Evolutionary conservation across 2,329 filamentous ascomycete species (phyloP), one percentile per base, ranked within the genome.

Genomic region (Sporothrix schenckii): DNA sequence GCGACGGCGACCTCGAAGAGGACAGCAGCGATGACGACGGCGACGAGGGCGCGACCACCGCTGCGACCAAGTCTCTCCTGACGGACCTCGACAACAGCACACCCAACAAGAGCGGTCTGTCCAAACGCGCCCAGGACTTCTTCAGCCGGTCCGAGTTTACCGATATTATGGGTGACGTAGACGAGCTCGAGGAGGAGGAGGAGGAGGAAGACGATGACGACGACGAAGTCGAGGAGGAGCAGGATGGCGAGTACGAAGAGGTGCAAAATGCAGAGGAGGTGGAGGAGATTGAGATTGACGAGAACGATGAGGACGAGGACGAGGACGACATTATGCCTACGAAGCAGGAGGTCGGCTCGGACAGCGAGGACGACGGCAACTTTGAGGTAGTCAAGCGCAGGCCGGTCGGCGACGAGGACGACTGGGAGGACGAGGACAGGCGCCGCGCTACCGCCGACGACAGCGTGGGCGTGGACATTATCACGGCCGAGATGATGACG

Each of bases 401-500:
- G 30, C 63, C 41, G 11, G 79, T 80, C 4, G 71, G 78, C 44
- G 75, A 77, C 13, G 75, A 80, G n/a, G 77, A 80, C 4, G 83
- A 85, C 71, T 93, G 91, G 91, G 89, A 92, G 75, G 84, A 88
- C 61, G 84, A 88, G 72, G 86, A 89, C 68, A 88, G 87, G 72
- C 71, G 86, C 68, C 85, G 83, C 73, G 85, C 83, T 14, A 56
- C 52, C 72, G 84, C 88, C 69, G 87, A 91, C 75, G 90, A 89
- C 70, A 87, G 85, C 76, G 81, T 85, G 53, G 85, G 88, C 78
- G 97, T 99, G 80, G 93, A 98, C 79, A 98, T 99, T 77, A 97
- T 98, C 77, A 99, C 95, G n/a, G 95, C 93, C 5, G 95, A 99
- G 83, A 95, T 96, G 74, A 99, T 99, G 95, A 96, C 94, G 0